Percentiles rank a stretch among this genome's conserved stretches.
Evolutionary conservation across 192 early-diverging fungal genomes (phyloP).

Genomic region (Gorgonomyces haynaldii): DNA sequence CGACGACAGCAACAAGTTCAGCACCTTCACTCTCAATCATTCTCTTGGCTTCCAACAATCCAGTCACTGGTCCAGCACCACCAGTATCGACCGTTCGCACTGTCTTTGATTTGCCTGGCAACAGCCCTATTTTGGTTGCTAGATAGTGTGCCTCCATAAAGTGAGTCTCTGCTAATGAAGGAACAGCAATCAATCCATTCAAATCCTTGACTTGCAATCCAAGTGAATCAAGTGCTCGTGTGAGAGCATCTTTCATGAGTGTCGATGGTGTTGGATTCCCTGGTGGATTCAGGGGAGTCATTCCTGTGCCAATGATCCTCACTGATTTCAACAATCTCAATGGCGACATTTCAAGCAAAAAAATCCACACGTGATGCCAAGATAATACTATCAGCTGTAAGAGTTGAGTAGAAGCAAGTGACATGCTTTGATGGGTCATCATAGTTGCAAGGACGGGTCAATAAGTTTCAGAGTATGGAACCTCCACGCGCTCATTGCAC

Average conservation of each 20-base stretch:
- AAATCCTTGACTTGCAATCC: slow-evolving; percentile 20
- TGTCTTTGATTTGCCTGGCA: slow-evolving; percentile 21
- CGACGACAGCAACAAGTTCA: slow-evolving; percentile 31
- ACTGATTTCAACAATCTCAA: background rate
- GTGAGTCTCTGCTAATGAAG: slow-evolving; percentile 26
- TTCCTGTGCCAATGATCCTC: slow-evolving; percentile 26
- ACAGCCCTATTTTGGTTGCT: slow-evolving; percentile 22
- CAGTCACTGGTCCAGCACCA: slow-evolving; percentile 25
- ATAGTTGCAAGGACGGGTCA: too few relatives aligned
- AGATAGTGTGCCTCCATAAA: slow-evolving; percentile 26
- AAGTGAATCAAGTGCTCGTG: slow-evolving; percentile 13
- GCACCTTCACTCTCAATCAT: slow-evolving; percentile 23
- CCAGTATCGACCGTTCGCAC: slow-evolving; percentile 29
- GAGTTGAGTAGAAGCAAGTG: too few relatives aligned
- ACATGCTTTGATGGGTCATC: too few relatives aligned
- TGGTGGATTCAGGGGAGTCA: slow-evolving; percentile 22
- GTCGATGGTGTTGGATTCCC: slow-evolving; percentile 12
- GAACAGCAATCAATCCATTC: slow-evolving; percentile 32
- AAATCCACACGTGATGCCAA: too few relatives aligned
- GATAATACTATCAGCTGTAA: too few relatives aligned
- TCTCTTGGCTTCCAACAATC: slow-evolving; percentile 21
- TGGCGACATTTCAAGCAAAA: too few relatives aligned
- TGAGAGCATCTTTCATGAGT: slow-evolving; percentile 28
- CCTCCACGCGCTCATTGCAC: too few relatives aligned
- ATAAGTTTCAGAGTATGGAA: too few relatives aligned